These are phyloP conservation scores for Xylariomycetidae sp. DNA, from an alignment of 2,329 filamentous ascomycete species.

Conservation along the genomic window DNA sequence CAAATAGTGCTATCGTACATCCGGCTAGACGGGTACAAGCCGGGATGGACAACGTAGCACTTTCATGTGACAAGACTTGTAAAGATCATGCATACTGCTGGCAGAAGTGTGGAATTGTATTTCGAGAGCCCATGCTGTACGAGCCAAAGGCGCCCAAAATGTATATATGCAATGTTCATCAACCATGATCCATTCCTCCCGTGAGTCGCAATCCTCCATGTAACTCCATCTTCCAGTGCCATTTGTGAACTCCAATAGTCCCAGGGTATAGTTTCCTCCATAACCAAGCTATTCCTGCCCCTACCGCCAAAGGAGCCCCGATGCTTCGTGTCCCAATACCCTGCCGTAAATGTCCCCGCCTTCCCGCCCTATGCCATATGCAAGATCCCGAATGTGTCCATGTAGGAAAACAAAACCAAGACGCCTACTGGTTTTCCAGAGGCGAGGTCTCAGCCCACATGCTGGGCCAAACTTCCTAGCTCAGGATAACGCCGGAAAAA, in stretches of 20 bases:
- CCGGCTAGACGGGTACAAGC: too few species aligned
- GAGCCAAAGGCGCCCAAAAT: too few species aligned
- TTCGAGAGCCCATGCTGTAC: too few species aligned
- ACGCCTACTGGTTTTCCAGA: conserved; percentile 1
- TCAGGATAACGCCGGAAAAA: conserved; percentile 23
- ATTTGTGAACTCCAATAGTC: conserved; percentile 1
- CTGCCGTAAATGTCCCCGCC: neutral
- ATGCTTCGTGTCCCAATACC: neutral
- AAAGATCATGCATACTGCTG: too few species aligned
- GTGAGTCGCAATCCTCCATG: neutral
- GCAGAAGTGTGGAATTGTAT: too few species aligned
- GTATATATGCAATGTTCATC: neutral
- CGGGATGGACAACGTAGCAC: too few species aligned
- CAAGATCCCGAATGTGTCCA: too few species aligned
- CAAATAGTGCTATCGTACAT: too few species aligned
- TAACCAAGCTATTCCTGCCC: neutral
- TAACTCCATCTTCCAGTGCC: neutral
- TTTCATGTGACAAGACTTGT: too few species aligned
- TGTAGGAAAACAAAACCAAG: neutral
- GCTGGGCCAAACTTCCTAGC: conserved; percentile 13
- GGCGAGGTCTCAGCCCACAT: conserved; percentile 1
- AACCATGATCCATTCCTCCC: neutral
- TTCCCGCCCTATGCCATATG: neutral
- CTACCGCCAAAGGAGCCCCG: too few species aligned
- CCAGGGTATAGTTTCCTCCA: conserved; percentile 2